Base-by-base conservation (phyloP, 805 yeast species). In the Ogataea sp. region DNA sequence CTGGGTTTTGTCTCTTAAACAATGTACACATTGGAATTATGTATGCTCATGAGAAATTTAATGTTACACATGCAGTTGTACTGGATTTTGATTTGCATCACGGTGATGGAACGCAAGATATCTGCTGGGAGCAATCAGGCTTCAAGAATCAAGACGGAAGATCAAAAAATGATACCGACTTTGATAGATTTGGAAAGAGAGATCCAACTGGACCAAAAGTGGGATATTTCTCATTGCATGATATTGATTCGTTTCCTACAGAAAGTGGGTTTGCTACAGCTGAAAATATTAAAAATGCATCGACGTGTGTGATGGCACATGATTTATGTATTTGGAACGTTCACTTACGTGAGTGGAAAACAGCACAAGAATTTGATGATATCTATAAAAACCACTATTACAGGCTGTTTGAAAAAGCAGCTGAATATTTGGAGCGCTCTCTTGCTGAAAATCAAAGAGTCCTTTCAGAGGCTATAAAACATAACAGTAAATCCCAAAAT, bases 21-120 rank as follows among this genome's bases (percentile, higher is more conserved):
- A 85, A 85, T 51, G 94, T 81, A 0, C 94, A 85, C 43, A 75
- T 86, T 26, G 86, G 83, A 2, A 76, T 83, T 20, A 89, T 83
- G 51, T 85, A 85, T 52, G 94, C 94, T 1, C 70, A 67, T 39
- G 72, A 65, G 32, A 56, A 65, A 7, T 74, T 81, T 49, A 76
- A 68, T 2, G 78, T 85, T 2, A 80, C 90, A 1, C 95, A 85
- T 61, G 87, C 87, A 15, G 88, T 82, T 1, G 81, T 85, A 16
- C 59, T 85, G 24, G 95, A 85, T 56, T 80, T 86, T 45, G 95
- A 85, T 56, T 65, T 85, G 32, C 95, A 85, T 53, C 95, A 85
- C 53, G 95, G 95, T 15, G 95, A 85, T 58, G 95, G 95, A 13
- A 73, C 85, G 6, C 95, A 86, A 50, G 94, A 85, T 56, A 80